Evolutionary conservation across 169 alveolate species (phyloP).

Genomic region (Fabrea salina): DNA sequence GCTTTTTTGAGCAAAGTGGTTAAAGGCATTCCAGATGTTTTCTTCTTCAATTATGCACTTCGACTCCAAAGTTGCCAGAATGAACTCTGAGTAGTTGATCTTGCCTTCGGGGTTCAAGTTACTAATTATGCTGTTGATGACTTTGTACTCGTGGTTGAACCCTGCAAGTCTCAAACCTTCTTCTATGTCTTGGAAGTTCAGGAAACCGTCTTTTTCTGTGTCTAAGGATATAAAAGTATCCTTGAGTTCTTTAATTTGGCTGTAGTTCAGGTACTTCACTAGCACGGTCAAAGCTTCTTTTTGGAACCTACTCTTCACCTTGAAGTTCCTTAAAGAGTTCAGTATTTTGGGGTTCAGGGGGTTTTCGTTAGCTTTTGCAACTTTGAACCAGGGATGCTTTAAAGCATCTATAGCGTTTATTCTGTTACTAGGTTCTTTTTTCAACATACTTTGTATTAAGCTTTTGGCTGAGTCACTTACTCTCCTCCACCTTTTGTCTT

Average conservation of each 20-base stretch:
- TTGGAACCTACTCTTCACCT: not conserved
- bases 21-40: slow-evolving; percentile 7
- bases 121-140: no score
- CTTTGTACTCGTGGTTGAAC: not conserved
- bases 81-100: slow-evolving; percentile 28
- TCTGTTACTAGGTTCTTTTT: not conserved
- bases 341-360: not conserved
- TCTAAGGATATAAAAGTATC: not conserved
- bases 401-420: slow-evolving; percentile 9
- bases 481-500: not conserved
- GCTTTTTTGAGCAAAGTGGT: not conserved
- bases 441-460: not conserved
- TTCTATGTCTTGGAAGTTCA: not conserved
- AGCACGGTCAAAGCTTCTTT: slow-evolving; percentile 4
- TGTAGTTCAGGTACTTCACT: not conserved
- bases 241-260: not conserved
- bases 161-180: not conserved
- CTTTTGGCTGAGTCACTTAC: slow-evolving; percentile 6
- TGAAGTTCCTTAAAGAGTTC: not conserved
- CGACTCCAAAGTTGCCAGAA: slow-evolving; percentile 4
- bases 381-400: slow-evolving; percentile 6
- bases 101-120: no score
- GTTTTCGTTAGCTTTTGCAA: not conserved
- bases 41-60: not conserved
- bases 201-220: slow-evolving; percentile 2